Base-by-base conservation (phyloP, 2,329 filamentous ascomycete genomes). In the Sporothrix brunneoviolacea region DNA sequence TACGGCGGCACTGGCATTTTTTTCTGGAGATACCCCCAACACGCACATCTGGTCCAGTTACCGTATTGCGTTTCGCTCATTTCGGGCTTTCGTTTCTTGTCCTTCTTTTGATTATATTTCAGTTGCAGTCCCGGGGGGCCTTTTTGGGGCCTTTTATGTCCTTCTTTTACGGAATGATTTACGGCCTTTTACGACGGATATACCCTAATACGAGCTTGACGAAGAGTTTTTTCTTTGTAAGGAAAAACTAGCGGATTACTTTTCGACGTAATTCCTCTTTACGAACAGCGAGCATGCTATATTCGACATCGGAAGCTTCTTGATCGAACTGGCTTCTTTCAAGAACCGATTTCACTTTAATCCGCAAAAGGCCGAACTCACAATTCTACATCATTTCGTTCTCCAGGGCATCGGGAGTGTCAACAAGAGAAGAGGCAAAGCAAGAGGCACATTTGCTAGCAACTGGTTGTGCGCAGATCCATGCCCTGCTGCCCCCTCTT, bases 21-120 rank as follows among this genome's bases (percentile, higher is more conserved):
- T 60, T 59, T 59, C 61, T 36, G 40, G 52, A 46, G 50, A 57
- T 53, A 55, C 51, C 54, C 54, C 38, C 35, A 13, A 36, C 38
- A 43, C 47, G 47, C 46, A 47, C 4, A n/a, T 10, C 19, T 43
- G 49, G 52, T 30, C 42, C 16, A 48, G 40, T n/a, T 15, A 40
- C 46, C 36, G 39, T 32, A n/a, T 27, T 21, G 50, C 40, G 40
- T 27, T 42, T 58, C 44, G 33, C 42, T 51, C 51, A 16, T 19
- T 40, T 41, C 13, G 44, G 41, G 40, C 47, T 38, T 55, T 51
- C 30, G 13, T 9, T 51, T 50, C 48, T 41, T 47, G 22, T 33
- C 19, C 55, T 55, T 57, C 54, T 60, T 61, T 58, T 10, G 21
- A 38, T 53, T 53, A 54, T 46, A 48, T 60, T 58, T 58, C 61